Evolutionary conservation across 2,329 filamentous ascomycete genomes (phyloP).

Genomic region (Trichophaea hybrida): DNA sequence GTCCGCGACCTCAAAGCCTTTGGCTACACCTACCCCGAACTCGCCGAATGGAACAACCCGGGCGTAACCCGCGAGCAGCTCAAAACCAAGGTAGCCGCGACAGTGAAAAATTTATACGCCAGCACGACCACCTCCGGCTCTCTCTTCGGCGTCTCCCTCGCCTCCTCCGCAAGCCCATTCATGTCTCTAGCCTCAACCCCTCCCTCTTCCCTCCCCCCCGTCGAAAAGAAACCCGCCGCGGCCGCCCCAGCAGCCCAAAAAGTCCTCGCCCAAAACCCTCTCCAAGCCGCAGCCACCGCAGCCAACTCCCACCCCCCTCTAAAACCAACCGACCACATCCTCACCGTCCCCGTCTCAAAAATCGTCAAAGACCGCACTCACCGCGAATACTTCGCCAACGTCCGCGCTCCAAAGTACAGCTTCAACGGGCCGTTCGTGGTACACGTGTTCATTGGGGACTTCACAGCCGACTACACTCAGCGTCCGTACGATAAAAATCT

Average conservation of each 20-base stretch:
- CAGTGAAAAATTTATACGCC: slow-evolving; percentile 51
- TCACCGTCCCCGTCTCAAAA: not conserved
- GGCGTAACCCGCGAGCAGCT: slow-evolving; percentile 29
- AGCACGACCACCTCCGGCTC: not conserved
- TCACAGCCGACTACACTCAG: slow-evolving; percentile 24
- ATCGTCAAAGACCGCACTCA: slow-evolving; percentile 23
- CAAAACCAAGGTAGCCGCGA: slow-evolving; percentile 34
- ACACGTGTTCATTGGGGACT: slow-evolving; percentile 31
- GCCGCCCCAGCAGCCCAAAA: slow-evolving; percentile 2
- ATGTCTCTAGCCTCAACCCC: not conserved
- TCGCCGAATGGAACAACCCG: slow-evolving; percentile 33
- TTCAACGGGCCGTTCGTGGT: slow-evolving; percentile 30
- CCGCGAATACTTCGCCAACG: slow-evolving; percentile 30
- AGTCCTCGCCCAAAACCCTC: slow-evolving; percentile 2
- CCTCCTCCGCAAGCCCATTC: not conserved
- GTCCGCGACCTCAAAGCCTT: slow-evolving; percentile 44
- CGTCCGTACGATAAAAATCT: slow-evolving; percentile 33
- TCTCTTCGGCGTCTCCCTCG: not conserved
- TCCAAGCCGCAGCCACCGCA: slow-evolving; percentile 11
- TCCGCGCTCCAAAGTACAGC: slow-evolving; percentile 30
- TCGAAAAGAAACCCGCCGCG: not conserved
- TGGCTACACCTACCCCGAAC: slow-evolving; percentile 63
- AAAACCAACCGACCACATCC: not conserved
- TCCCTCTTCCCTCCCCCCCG: not conserved
- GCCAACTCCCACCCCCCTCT: slow-evolving; percentile 6